Base-by-base conservation (phyloP, 1,284 basidiomycete species). In the Austroboletus rostrupii region DNA sequence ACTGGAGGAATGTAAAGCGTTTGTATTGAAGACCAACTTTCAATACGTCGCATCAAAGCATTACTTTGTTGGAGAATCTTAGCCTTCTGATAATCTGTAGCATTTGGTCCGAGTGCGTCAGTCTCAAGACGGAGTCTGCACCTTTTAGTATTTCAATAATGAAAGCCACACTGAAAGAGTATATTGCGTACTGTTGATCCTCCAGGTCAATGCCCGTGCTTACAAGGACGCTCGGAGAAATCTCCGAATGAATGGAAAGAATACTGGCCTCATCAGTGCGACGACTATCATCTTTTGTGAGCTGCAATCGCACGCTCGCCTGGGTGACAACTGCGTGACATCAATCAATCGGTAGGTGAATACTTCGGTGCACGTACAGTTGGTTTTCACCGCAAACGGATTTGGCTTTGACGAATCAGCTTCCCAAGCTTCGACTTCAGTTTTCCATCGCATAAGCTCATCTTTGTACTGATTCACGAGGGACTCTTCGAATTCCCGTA, bases 371-470 rank as follows among this genome's bases (percentile, higher is more conserved):
- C 29, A 31, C 29, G 29, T 31, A 31, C 12, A 19, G 0, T 9
- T 16, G 9, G 13, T 23, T 16, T 37, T 7, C 6, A 17, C 40
- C 26, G 57, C 23, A 14, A 57, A 56, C 16, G 48, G 55, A 19
- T 56, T 56, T 0, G 29, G 12, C 16, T 47, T 56, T 0, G 42
- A 17, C 0, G 10, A 20, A 20, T 54, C 43, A 10, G 41, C 41
- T 7, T 55, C 32, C 53, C 52, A 54, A 12, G 14, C 41, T 37
- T 54, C 37, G 5, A 54, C 20, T 39, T 39, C 43, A 3, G 3
- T 10, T 0, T 1, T 10, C 36, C 38, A 54, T 16, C 33, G 45
- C 7, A 47, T 11, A 16, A 47, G 23, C n/a, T 37, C n/a, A 13
- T 31, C 29, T 31, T 13, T 31, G 7, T 31, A 31, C 13, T 31